A percentile compares a stretch with the other conserved stretches of the same genome.
phyloP scores from a whole-genome alignment of 805 yeast genomes.

The Candida ulmi region DNA sequence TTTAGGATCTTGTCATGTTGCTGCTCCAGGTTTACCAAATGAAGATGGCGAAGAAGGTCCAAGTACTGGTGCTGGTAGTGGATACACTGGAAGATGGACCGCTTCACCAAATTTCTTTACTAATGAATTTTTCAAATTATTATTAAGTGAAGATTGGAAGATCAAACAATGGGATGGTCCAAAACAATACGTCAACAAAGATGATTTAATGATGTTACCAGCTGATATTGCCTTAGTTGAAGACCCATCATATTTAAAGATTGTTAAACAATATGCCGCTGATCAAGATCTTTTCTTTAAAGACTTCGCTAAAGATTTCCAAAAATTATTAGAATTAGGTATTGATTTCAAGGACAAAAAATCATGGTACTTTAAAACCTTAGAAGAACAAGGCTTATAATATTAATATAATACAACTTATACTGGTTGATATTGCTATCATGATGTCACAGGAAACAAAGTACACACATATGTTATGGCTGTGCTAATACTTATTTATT shows the following conservation, averaged over 20 bases:
- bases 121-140: constrained; percentile 63
- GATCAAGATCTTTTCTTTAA: constrained; percentile 56
- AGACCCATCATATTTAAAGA: constrained; percentile 51
- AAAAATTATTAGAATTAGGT: constrained; percentile 72
- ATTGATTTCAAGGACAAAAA: constrained; percentile 46
- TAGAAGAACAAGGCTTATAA: constrained; percentile 55
- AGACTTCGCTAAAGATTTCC: constrained; percentile 64
- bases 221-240: constrained; percentile 68
- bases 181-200: constrained; percentile 53
- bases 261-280: constrained; percentile 64
- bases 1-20: constrained; percentile 68
- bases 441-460: too few species aligned
- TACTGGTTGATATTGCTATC: too few species aligned
- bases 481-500: too few species aligned
- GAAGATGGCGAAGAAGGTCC: constrained; percentile 10
- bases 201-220: constrained; percentile 80
- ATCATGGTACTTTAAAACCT: constrained; percentile 51
- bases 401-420: too few species aligned
- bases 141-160: constrained; percentile 50
- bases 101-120: constrained; percentile 68
- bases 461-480: too few species aligned
- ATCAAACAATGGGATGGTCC: constrained; percentile 57
- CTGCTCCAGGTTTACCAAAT: constrained; percentile 21
- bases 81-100: constrained; percentile 90
- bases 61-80: constrained; percentile 42